Base-by-base conservation (phyloP, 225 moss, liverwort and hornwort species). In the Straminergon stramineum region DNA sequence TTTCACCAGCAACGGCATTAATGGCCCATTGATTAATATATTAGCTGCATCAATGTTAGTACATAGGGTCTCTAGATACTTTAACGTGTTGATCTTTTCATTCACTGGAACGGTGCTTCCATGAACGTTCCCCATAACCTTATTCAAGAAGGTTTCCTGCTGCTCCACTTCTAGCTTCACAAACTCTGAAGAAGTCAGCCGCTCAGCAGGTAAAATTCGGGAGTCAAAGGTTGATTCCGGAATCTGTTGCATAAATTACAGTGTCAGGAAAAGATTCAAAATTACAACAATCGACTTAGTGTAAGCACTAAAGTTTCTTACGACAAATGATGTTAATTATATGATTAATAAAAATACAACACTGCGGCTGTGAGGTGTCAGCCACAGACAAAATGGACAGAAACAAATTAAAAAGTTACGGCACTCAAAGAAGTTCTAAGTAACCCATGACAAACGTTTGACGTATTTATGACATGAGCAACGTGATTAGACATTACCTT, bases 1-100 rank as follows among this genome's bases (percentile, higher is more conserved):
- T 87, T 97, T 99, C 87, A 97, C 96, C 87, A 99, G 89, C 68
- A 99, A 94, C 45, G 95, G 95, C 97, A 99, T 99, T 91, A 97
- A 90, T 21, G 97, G 94, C 52, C 99, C 99, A 90, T 99, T 97
- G 88, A 96, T 96, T 80, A 99, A 86, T 80, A 99, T 92, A 89
- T 99, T 99, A 28, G 99, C 97, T 65, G 95, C 95, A 89, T 99
- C 99, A 63, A 96, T 95, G 85, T 97, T 99, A 77, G 92, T 94
- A 87, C 96, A 97, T 43, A 99, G 92, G 81, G 91, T 95, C 89
- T 99, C 99, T 11, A 97, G 58, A 88, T 97, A 97, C 86, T 95
- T 95, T 21, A 99, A 87, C 67, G 97, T 99, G 82, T 97, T 99
- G 67, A 96, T 92, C 91, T 97, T 99, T 82, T 97, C 97, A 82